Evolutionary conservation across 306 rosid genomes (phyloP).

Genomic region (Cucurbita ficifolia): DNA sequence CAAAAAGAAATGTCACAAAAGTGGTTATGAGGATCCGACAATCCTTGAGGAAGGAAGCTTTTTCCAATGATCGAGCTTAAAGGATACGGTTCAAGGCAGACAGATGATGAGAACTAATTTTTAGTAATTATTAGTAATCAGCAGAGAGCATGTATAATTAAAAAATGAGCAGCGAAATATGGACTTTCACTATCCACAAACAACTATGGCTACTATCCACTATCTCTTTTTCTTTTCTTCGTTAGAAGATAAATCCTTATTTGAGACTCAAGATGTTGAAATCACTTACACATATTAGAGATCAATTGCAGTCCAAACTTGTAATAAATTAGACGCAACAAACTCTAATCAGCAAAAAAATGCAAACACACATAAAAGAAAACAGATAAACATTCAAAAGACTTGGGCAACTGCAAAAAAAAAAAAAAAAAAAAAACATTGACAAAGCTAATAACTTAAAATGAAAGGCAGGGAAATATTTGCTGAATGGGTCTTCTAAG

Average conservation of each 20-base stretch:
- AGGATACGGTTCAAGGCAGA: not conserved
- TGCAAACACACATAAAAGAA: not conserved
- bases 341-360: not conserved
- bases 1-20: not conserved
- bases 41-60: not conserved
- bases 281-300: not conserved
- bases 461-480: not conserved
- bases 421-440: not conserved
- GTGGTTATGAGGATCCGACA: not conserved
- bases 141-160: not conserved
- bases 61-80: not conserved
- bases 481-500: not conserved
- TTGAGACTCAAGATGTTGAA: not conserved
- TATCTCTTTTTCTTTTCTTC: not conserved
- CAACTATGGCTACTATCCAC: not conserved
- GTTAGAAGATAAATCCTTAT: not conserved
- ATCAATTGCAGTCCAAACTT: not conserved
- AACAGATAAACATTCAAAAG: not conserved
- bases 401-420: not conserved
- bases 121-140: not conserved
- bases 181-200: not conserved
- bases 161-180: not conserved
- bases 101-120: not conserved
- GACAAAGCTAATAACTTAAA: not conserved
- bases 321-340: not conserved